These are phyloP conservation scores for Phytophthora meadii DNA, from an alignment of 352 stramenopile species.

Conservation along the genomic window DNA sequence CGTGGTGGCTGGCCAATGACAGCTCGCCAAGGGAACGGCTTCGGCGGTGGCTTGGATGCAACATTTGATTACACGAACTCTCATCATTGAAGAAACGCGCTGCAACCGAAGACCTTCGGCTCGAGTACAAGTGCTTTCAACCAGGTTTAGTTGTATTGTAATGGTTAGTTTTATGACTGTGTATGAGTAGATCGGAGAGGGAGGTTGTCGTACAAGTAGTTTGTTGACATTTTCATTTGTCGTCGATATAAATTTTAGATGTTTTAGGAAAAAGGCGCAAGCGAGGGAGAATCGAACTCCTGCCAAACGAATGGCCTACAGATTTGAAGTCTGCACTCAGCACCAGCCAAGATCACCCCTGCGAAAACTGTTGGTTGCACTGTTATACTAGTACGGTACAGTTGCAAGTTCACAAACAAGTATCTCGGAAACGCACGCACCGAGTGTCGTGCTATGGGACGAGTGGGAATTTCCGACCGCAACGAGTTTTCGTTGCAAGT, in stretches of 20 bases:
- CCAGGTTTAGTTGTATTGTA: too few relatives aligned
- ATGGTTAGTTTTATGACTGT: too few relatives aligned
- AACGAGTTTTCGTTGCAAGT: conserved; percentile 10
- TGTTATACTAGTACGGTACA: too few relatives aligned
- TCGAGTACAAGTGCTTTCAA: not conserved
- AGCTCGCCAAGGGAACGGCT: conserved; percentile 22
- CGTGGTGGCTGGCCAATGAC: conserved; percentile 33
- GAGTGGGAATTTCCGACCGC: not conserved
- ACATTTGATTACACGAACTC: conserved; percentile 23
- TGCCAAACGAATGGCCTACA: conserved; percentile 90
- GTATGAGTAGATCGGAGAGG: too few relatives aligned
- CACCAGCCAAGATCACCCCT: conserved; percentile 92
- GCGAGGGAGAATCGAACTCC: conserved; percentile 93
- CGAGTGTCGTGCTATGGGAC: not conserved
- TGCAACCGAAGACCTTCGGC: not conserved
- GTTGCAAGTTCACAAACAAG: too few relatives aligned
- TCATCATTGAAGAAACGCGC: conserved; percentile 35
- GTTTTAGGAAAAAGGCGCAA: conserved; percentile 69
- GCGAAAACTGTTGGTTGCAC: conserved; percentile 12
- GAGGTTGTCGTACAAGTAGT: not conserved
- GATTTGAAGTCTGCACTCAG: conserved; percentile 94
- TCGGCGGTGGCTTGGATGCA: conserved; percentile 28
- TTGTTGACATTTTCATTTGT: not conserved
- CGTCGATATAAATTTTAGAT: conserved; percentile 13
- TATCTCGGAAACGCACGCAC: too few relatives aligned